Conservation (phyloP, 2,329 filamentous ascomycete genomes). For the Xylaria sp. region DNA sequence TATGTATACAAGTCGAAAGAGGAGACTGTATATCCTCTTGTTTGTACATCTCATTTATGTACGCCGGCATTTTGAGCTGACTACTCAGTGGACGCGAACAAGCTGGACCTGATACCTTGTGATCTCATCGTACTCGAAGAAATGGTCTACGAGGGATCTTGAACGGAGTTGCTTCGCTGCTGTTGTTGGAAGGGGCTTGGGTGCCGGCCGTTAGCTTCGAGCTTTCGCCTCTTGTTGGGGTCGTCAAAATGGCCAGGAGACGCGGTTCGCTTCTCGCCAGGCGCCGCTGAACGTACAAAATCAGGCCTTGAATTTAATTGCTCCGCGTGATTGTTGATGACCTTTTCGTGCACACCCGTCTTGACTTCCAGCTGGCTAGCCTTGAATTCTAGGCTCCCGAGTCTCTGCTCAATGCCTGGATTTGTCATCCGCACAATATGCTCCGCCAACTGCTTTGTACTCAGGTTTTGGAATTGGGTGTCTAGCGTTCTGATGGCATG, state of each 20-base stretch:
- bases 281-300: not conserved
- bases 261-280: slow-evolving; percentile 27
- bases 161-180: not conserved
- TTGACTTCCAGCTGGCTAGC: slow-evolving; percentile 15
- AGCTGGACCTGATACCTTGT: not conserved
- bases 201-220: slow-evolving; percentile 34
- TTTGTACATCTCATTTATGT: slow-evolving; percentile 7
- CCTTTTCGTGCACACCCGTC: slow-evolving; percentile 5
- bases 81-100: not conserved
- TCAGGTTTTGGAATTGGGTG: slow-evolving; percentile 60
- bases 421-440: slow-evolving; percentile 51
- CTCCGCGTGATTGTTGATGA: not conserved
- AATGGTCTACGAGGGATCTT: not conserved
- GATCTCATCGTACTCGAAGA: not conserved
- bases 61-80: not conserved
- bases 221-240: slow-evolving; percentile 32
- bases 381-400: slow-evolving; percentile 22
- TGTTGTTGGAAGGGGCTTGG: slow-evolving; percentile 32
- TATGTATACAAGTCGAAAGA: slow-evolving; percentile 9
- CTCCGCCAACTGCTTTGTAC: slow-evolving; percentile 54
- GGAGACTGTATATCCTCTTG: not conserved
- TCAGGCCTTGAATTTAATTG: not conserved
- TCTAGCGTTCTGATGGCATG: slow-evolving; percentile 55
- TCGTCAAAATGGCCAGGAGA: slow-evolving; percentile 29
- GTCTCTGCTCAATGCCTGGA: slow-evolving; percentile 36